Evolutionary conservation across 139 green algal genomes (phyloP), one percentile per base, ranked within the genome.

Genomic region (Chlorella sorokiniana): DNA sequence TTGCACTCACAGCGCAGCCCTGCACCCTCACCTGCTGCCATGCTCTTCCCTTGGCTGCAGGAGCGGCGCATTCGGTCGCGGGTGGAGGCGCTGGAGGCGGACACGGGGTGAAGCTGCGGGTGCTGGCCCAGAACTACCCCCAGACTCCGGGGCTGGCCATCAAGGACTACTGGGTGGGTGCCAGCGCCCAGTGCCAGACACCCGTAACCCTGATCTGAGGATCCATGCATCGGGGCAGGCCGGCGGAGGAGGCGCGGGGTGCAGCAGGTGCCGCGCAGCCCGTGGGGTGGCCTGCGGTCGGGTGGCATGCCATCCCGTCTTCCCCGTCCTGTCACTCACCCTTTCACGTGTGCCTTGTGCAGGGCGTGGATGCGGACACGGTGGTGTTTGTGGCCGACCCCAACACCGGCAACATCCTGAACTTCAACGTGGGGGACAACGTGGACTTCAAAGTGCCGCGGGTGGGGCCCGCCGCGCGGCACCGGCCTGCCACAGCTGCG

Each of bases 61-160:
- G 93, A 97, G 81, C 81, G 78, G 18, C 85, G 90, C 33, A 93
- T 99, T 35, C 81, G 67, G 7, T 51, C 78, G 5, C 76, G 94
- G 79, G 86, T 98, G 11, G 68, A 89, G 29, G 73, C 68, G 4
- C 68, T 99, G 41, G 94, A 99, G 85, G 35, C 79, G 23, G 96
- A 99, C 87, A 98, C 94, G 3, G 97, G 22, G 90, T 98, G 70
- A 97, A 96, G 86, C 87, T 99, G 69, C 85, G 96, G 1, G 89
- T 99, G 64, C 90, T 99, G 54, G 94, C 95, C 1, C 97, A 99
- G 76, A 99, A 96, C 88, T 99, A 99, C 85, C 97, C 97, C 23
- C 67, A 61, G 25, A 65, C 56, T 2, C 16, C 84, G 92, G 94
- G 96, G 25, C 84, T 98, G 22, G 96, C 96, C 0, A 92, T 99